These are phyloP conservation scores for Thielaviopsis musarum DNA, from an alignment of 2,329 filamentous ascomycete species.

Conservation along the genomic window DNA sequence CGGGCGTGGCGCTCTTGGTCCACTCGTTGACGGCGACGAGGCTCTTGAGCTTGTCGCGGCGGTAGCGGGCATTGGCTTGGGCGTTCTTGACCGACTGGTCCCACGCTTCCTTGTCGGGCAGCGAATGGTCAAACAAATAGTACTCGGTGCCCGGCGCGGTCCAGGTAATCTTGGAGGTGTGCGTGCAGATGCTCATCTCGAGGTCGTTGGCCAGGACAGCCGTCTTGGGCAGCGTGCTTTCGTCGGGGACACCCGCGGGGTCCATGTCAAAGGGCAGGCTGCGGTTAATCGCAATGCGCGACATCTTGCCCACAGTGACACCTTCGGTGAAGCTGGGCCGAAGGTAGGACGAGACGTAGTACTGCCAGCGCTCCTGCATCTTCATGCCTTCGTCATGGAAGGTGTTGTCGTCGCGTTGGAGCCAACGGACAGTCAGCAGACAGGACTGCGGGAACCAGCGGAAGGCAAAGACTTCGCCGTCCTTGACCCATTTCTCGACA, in stretches of 20 bases:
- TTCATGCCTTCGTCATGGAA: slow-evolving; percentile 84
- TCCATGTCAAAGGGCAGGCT: slow-evolving; percentile 51
- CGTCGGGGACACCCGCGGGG: slow-evolving; percentile 28
- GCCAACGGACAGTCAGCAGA: slow-evolving; percentile 39
- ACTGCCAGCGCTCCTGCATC: slow-evolving; percentile 71
- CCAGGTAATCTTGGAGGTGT: slow-evolving; percentile 67
- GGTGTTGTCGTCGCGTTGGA: slow-evolving; percentile 53
- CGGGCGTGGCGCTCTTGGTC: slow-evolving; percentile 62
- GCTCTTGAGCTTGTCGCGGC: slow-evolving; percentile 57
- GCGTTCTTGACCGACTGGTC: slow-evolving; percentile 32
- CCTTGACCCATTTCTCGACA: slow-evolving; percentile 83
- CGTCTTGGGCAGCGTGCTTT: slow-evolving; percentile 42
- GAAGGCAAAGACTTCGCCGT: slow-evolving; percentile 79
- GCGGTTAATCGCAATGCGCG: slow-evolving; percentile 52
- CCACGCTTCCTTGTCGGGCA: slow-evolving; percentile 50
- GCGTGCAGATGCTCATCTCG: slow-evolving; percentile 56
- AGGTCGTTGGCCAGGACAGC: slow-evolving; percentile 50
- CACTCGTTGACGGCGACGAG: slow-evolving; percentile 68
- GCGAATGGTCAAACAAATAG: slow-evolving; percentile 52
- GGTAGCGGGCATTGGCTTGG: slow-evolving; percentile 40
- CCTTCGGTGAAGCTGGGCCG: slow-evolving; percentile 79
- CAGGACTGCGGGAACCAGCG: slow-evolving; percentile 33
- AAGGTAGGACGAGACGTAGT: slow-evolving; percentile 86
- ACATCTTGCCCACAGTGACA: slow-evolving; percentile 45
- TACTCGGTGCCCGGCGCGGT: slow-evolving; percentile 53